These are phyloP conservation scores for Mariannaea sp. DNA, from an alignment of 2,329 filamentous ascomycete genomes.

Conservation along the genomic window DNA sequence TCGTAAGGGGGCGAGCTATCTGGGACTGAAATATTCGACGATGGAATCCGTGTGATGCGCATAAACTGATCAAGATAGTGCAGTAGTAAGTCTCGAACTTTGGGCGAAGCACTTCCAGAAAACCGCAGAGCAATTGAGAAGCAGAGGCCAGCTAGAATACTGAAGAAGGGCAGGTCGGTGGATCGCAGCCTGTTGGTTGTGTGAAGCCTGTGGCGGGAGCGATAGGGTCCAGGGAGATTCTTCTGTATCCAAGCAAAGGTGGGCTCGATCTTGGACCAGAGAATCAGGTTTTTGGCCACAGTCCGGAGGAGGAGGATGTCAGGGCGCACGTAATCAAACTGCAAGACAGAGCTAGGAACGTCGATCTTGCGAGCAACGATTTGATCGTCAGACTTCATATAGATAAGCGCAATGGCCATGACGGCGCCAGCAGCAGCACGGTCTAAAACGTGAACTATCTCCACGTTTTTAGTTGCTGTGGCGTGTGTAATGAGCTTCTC, in stretches of 20 bases:
- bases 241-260: constrained; percentile 74
- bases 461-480: constrained; percentile 86
- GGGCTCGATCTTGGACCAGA: constrained; percentile 85
- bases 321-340: constrained; percentile 94
- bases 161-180: constrained; percentile 88
- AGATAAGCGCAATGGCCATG: constrained; percentile 87
- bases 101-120: constrained; percentile 71
- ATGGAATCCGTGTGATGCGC: constrained; percentile 68
- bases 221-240: constrained; percentile 75
- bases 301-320: constrained; percentile 91
- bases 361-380: constrained; percentile 90
- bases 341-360: constrained; percentile 84
- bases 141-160: constrained; percentile 87
- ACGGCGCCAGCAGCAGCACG: constrained; percentile 93
- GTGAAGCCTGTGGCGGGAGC: constrained; percentile 62
- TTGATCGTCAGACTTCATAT: constrained; percentile 93
- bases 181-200: constrained; percentile 69
- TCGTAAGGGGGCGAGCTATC: constrained; percentile 67
- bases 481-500: constrained; percentile 86
- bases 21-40: constrained; percentile 36
- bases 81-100: constrained; percentile 80
- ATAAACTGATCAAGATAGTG: constrained; percentile 87
- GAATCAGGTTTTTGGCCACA: constrained; percentile 85
- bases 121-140: constrained; percentile 77
- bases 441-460: constrained; percentile 90